Evolutionary conservation across 2,329 filamentous ascomycete genomes (phyloP).

Genomic region (Xylariales sp.): DNA sequence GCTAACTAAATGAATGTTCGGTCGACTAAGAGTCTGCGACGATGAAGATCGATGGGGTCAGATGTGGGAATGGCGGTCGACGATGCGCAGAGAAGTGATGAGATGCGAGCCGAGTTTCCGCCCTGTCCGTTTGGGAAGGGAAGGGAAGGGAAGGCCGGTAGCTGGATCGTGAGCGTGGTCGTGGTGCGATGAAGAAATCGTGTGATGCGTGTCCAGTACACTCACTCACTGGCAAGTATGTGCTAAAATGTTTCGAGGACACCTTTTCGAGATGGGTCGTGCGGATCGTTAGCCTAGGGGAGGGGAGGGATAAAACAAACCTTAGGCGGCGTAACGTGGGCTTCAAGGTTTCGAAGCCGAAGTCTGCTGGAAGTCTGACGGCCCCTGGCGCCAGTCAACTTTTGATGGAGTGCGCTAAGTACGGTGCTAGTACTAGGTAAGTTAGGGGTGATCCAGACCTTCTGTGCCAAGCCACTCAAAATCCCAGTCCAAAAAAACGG

Average conservation of each 20-base stretch:
- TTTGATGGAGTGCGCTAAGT: neutral
- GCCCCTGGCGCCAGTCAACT: neutral
- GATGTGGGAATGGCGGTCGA: too few relatives aligned
- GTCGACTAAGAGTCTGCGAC: neutral
- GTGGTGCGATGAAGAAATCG: neutral
- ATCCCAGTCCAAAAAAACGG: neutral
- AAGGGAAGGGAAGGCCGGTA: neutral
- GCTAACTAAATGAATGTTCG: neutral
- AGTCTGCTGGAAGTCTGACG: neutral
- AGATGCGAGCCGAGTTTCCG: too few relatives aligned
- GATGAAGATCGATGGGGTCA: neutral
- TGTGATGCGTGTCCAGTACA: neutral
- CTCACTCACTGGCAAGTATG: neutral
- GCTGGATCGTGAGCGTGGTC: neutral
- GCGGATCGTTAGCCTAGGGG: too few relatives aligned
- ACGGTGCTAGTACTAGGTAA: too few relatives aligned
- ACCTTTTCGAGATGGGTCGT: too few relatives aligned
- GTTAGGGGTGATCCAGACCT: neutral
- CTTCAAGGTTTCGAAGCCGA: neutral
- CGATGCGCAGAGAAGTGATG: too few relatives aligned
- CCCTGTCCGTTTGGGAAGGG: neutral
- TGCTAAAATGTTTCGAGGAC: neutral
- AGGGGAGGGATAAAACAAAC: too few relatives aligned
- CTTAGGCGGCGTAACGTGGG: neutral
- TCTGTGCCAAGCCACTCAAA: neutral